A percentile compares a stretch with the other conserved stretches of the same genome.
phyloP scores from a whole-genome alignment of 257 asterid species.

The Solanum boliviense region DNA sequence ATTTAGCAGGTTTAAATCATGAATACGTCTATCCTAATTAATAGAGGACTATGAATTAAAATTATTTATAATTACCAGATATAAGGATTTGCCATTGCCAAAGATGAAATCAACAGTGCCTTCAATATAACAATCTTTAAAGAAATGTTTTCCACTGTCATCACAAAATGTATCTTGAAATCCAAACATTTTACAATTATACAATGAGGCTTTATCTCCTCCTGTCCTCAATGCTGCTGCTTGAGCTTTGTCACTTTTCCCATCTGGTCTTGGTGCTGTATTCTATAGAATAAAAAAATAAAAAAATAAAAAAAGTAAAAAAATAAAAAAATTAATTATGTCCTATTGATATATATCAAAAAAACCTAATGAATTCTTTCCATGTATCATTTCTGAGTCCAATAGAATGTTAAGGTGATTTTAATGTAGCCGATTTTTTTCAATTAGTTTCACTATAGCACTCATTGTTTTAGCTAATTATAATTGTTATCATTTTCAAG shows the following conservation, averaged over 20 bases:
- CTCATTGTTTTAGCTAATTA: not conserved
- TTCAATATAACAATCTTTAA: slow-evolving; percentile 72
- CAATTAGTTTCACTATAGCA: not conserved
- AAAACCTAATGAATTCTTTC: not conserved
- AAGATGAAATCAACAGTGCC: slow-evolving; percentile 83
- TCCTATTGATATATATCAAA: not conserved
- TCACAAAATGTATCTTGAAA: slow-evolving; percentile 83
- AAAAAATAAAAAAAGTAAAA: no score
- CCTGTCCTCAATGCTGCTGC: slow-evolving; percentile 46
- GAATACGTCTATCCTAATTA: not conserved
- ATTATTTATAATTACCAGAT: slow-evolving; percentile 26
- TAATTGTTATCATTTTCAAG: not conserved
- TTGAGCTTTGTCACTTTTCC: slow-evolving; percentile 22
- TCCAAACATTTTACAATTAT: slow-evolving; percentile 50
- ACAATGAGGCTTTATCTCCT: slow-evolving; percentile 46
- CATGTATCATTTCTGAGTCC: not conserved
- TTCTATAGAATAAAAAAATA: slow-evolving; percentile 13
- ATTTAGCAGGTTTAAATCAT: not conserved
- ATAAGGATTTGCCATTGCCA: slow-evolving; percentile 56
- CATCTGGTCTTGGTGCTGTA: slow-evolving; percentile 57
- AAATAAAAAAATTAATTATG: not conserved
- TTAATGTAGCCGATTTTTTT: not conserved
- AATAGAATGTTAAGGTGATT: not conserved
- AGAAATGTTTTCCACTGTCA: slow-evolving; percentile 52
- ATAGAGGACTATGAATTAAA: not conserved